These are phyloP conservation scores for Paraphysoderma sedebokerense DNA, from an alignment of 371 early-diverging fungal genomes.

Conservation along the genomic window DNA sequence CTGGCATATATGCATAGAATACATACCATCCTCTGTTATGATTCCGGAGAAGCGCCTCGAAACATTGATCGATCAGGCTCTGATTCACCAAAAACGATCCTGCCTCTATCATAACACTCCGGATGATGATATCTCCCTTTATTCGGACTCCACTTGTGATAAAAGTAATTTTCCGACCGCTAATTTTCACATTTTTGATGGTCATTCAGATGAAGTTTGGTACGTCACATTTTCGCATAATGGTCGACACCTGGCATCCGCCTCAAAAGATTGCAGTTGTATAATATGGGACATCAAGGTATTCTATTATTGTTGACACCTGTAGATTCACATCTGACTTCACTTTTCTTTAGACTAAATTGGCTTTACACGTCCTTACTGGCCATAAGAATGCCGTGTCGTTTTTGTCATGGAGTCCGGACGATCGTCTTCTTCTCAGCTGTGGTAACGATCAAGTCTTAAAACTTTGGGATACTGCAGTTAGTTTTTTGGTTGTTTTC, in stretches of 20 bases:
- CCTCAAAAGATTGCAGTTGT: constrained; percentile 66
- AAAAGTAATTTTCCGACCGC: constrained; percentile 29
- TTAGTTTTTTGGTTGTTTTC: constrained; percentile 11
- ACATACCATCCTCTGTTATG: constrained; percentile 65
- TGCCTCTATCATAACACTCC: constrained; percentile 72
- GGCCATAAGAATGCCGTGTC: constrained; percentile 49
- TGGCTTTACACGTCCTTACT: constrained; percentile 21
- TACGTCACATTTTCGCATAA: constrained; percentile 72
- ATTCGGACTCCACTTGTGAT: constrained; percentile 56
- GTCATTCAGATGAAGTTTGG: constrained; percentile 92
- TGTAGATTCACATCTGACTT: background rate
- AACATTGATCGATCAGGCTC: constrained; percentile 61
- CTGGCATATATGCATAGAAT: constrained; percentile 19
- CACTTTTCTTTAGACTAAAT: constrained; percentile 18
- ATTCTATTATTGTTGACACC: background rate
- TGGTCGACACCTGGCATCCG: constrained; percentile 73
- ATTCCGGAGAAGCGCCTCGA: constrained; percentile 68
- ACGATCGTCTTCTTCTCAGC: constrained; percentile 52
- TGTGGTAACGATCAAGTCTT: constrained; percentile 60
- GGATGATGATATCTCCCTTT: constrained; percentile 37
- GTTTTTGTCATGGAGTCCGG: constrained; percentile 80
- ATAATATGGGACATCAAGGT: constrained; percentile 75
- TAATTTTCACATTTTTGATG: constrained; percentile 42
- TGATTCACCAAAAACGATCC: constrained; percentile 44
- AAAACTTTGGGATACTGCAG: constrained; percentile 65